A percentile compares a stretch with the other conserved stretches of the same genome.
phyloP scores from a whole-genome alignment of 495 filamentous ascomycete genomes.

The Penicillium malachiteum region DNA sequence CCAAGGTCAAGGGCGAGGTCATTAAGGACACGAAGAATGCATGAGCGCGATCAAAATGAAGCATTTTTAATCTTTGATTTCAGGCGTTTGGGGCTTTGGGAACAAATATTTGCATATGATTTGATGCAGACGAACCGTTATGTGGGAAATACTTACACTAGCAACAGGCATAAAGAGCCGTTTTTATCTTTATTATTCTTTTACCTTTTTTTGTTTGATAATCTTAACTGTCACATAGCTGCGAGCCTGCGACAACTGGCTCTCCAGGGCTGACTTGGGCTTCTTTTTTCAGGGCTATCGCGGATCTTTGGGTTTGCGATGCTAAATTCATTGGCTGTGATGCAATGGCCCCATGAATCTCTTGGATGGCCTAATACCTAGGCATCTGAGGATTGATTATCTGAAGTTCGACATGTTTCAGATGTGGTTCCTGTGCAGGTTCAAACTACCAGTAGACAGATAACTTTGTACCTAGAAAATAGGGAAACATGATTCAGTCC shows the following conservation, averaged over 20 bases:
- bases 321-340: background rate
- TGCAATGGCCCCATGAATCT: background rate
- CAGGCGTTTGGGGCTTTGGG: slow-evolving; percentile 1
- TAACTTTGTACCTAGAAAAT: too few relatives aligned
- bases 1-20: slow-evolving; percentile 78
- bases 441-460: too few relatives aligned
- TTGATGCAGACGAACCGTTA: background rate
- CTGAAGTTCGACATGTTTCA: background rate
- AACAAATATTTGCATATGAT: slow-evolving; percentile 1
- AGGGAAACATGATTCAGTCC: too few relatives aligned
- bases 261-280: background rate
- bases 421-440: too few relatives aligned
- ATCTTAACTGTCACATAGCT: too few relatives aligned
- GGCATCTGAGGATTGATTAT: background rate
- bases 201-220: too few relatives aligned
- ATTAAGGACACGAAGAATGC: slow-evolving; percentile 80
- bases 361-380: background rate
- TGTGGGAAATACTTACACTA: background rate
- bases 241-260: too few relatives aligned
- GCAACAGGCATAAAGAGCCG: background rate
- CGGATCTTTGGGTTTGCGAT: background rate
- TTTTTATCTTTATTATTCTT: background rate
- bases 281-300: background rate
- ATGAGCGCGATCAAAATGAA: slow-evolving; percentile 35
- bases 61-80: slow-evolving; percentile 6